Conservation (phyloP, 306 rosid genomes). For the Canavalia ensiformis region DNA sequence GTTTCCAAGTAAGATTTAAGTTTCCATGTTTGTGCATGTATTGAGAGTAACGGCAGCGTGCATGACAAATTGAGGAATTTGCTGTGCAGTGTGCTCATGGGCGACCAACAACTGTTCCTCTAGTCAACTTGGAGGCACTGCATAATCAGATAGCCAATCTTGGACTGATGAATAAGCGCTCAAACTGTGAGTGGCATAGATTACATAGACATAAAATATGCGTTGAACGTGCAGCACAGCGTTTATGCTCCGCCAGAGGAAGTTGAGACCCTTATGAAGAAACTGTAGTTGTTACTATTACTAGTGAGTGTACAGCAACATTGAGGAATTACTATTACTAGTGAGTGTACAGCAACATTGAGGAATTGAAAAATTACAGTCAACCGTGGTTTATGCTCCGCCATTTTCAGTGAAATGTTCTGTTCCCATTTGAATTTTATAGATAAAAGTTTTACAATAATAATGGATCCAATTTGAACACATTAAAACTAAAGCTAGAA, state of each 20-base stretch:
- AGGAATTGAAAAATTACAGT: not conserved
- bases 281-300: conserved; percentile 4
- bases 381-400: not conserved
- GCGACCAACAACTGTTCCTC: conserved; percentile 88
- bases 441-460: not conserved
- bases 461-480: not conserved
- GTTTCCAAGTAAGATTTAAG: conserved; percentile 81
- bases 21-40: not conserved
- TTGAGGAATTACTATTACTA: conserved; percentile 1
- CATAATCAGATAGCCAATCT: conserved; percentile 78
- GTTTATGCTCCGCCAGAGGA: conserved; percentile 55
- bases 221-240: conserved; percentile 65
- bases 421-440: not conserved
- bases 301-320: conserved; percentile 41
- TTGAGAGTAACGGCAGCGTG: conserved; percentile 24
- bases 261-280: conserved; percentile 32
- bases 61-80: conserved; percentile 35
- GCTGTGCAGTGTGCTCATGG: conserved; percentile 94
- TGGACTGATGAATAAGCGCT: conserved; percentile 47
- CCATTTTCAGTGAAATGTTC: not conserved
- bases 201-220: conserved; percentile 61
- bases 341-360: conserved; percentile 43
- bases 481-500: not conserved
- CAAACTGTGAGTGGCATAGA: conserved; percentile 70
- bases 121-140: conserved; percentile 87